Evolutionary conservation across 306 rosid species (phyloP), one percentile per base, ranked within the genome.

Genomic region (Sindora glabra): DNA sequence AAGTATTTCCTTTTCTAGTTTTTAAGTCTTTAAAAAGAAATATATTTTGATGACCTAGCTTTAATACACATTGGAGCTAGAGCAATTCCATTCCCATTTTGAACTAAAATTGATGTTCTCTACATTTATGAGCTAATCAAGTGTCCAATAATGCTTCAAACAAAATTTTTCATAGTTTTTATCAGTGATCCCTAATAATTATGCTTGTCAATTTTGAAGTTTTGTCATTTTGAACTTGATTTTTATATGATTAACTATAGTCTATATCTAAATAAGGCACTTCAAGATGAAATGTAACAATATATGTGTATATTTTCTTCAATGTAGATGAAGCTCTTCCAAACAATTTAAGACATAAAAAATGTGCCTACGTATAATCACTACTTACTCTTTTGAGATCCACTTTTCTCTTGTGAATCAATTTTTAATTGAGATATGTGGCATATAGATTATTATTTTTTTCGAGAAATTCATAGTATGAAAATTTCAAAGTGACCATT

Each of bases 351-450:
- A 44, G 58, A 63, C 26, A 67, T 51, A 37, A 12, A 23, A 27
- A 64, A 51, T 36, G 30, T 37, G 69, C 65, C 24, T 17, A 58
- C 50, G 57, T 51, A 71, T 53, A 67, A 62, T 67, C 56, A 49
- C 10, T 37, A 54, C 16, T 49, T 52, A 70, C 53, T 36, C 56
- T 55, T 24, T 60, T 14, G 58, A 14, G 5, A 48, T 55, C 62
- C 63, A 48, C 51, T 25, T 32, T 47, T 13, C 48, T 23, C n/a
- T 47, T 10, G 60, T 50, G 18, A 70, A 50, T 68, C 52, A 6
- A 24, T 10, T 41, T 56, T 68, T 50, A 50, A 77, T 62, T 61
- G 64, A 16, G 24, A 63, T 17, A 15, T 24, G 62, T 56, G 41
- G 45, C 64, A 36, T 26, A 77, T 30, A 57, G 61, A 61, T 65